phyloP scores from a whole-genome alignment of 1,284 basidiomycete species.

The Fomitiporia mediterranea region DNA sequence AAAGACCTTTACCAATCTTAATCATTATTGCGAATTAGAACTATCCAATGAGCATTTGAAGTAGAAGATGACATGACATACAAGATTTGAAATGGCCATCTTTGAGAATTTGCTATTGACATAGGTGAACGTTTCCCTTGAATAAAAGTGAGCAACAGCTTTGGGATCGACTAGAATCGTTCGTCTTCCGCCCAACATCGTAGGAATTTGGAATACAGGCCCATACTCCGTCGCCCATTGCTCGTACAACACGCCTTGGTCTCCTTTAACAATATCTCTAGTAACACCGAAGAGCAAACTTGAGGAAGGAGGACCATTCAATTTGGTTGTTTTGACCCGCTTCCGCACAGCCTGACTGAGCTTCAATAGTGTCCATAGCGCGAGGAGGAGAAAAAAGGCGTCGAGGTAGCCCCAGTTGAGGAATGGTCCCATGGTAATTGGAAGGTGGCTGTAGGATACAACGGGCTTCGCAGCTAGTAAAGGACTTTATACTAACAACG shows the following conservation, averaged over 20 bases:
- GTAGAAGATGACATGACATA: constrained; percentile 25
- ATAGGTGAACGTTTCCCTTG: constrained; percentile 46
- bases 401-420: background rate
- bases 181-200: constrained; percentile 34
- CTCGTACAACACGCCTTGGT: constrained; percentile 27
- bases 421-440: no score
- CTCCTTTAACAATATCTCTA: constrained; percentile 13
- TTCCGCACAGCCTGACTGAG: constrained; percentile 3
- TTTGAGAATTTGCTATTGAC: constrained; percentile 35
- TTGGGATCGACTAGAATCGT: constrained; percentile 51
- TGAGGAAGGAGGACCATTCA: constrained; percentile 29
- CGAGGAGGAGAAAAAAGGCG: background rate
- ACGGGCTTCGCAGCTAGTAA: no score
- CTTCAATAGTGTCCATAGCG: constrained; percentile 8
- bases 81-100: constrained; percentile 39
- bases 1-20: constrained; percentile 45
- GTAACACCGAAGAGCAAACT: constrained; percentile 23
- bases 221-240: constrained; percentile 44
- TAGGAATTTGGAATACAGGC: constrained; percentile 39
- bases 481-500: background rate
- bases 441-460: no score
- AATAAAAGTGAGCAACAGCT: constrained; percentile 48
- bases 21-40: background rate
- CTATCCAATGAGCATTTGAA: no score
- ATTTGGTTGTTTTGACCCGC: constrained; percentile 27